Evolutionary conservation across 257 asterid species (phyloP).

Genomic region (Cinchona pubescens): DNA sequence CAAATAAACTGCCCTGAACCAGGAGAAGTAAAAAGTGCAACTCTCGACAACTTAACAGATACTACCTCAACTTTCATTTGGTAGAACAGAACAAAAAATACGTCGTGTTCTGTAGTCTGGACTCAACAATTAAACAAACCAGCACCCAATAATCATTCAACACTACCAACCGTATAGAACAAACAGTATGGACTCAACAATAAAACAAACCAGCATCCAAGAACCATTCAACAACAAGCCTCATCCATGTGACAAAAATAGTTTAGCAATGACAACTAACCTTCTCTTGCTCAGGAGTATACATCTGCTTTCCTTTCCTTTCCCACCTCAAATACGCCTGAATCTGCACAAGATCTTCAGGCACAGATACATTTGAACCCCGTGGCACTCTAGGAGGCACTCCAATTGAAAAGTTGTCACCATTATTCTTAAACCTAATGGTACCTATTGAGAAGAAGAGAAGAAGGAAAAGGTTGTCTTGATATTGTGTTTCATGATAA

Average conservation of each 20-base stretch:
- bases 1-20: neutral
- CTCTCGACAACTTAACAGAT: neutral
- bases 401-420: conserved; percentile 63
- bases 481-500: neutral
- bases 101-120: no score
- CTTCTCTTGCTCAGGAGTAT: conserved; percentile 82
- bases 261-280: conserved; percentile 34
- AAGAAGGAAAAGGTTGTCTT: neutral
- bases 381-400: conserved; percentile 46
- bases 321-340: conserved; percentile 98
- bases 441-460: conserved; percentile 11
- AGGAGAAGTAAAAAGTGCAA: neutral
- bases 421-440: conserved; percentile 83
- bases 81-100: neutral
- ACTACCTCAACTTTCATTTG: neutral
- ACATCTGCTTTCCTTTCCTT: conserved; percentile 80
- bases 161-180: neutral
- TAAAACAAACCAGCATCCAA: no score
- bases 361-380: conserved; percentile 53
- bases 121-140: no score
- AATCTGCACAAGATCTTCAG: conserved; percentile 96
- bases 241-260: conserved; percentile 8
- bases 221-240: neutral
- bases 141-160: no score
- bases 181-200: neutral